Evolutionary conservation across 2,329 filamentous ascomycete genomes (phyloP), one percentile per base, ranked within the genome.

Genomic region (Fusarium mangiferae): DNA sequence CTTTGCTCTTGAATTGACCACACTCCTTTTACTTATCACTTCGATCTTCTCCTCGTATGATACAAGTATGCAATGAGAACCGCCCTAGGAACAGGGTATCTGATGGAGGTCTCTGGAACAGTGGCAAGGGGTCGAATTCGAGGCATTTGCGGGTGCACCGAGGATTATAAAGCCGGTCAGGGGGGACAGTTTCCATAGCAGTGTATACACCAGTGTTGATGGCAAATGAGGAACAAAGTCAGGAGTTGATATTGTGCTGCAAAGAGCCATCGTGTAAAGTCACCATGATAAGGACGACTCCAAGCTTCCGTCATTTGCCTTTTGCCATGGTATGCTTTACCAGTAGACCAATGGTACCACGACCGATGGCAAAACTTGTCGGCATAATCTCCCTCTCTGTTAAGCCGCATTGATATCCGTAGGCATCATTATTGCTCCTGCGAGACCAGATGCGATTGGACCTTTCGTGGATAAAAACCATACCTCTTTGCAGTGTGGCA

Each of bases 271-370:
- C 54, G 64, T 64, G 15, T 70, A 69, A 35, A 33, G 67, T 17
- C 68, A 52, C 71, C 65, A 79, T 24, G 70, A 62, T 51, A 66
- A 48, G 7, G 63, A 76, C 7, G 58, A 62, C 7, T 42, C 20
- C 78, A 41, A 2, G 77, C 70, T 60, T 80, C 78, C 49, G 36
- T 49, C n/a, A 70, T 42, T 35, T 79, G 78, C 17, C 41, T 48
- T 20, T 12, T 24, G 24, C 74, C 68, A 46, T 78, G 77, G 33
- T 49, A 39, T 12, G 66, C 56, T 15, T 69, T 55, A 7, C 75
- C 75, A 2, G 75, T 48, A 35, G 67, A 71, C 30, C 30, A 33
- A 33, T 33, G 12, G 30, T 33, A 3, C 51, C 62, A 8, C 71
- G 51, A 33, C 77, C 75, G 5, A 77, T 65, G 0, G 76, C 75